Percentiles rank a stretch among this genome's conserved stretches.
Conservation (phyloP, 169 alveolate genomes). For the Plasmodium vivax region DNA sequence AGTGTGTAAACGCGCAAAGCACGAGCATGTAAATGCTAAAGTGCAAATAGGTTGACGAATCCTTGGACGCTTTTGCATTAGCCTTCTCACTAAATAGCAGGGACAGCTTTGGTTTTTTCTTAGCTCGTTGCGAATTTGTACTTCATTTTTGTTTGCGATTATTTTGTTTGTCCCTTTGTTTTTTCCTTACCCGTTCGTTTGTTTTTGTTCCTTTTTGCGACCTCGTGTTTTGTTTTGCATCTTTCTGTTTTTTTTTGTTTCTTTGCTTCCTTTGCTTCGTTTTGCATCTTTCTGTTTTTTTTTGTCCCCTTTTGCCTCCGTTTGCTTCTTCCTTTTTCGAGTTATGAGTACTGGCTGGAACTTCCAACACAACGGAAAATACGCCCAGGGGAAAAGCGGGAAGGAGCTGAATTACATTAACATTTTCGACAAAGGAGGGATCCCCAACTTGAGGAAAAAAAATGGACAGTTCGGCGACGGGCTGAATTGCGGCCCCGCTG, state of each 20-base stretch:
- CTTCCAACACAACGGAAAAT: slow-evolving; percentile 34
- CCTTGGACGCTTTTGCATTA: background rate
- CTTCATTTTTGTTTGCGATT: background rate
- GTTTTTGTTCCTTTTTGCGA: background rate
- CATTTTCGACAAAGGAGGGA: slow-evolving; percentile 2
- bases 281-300: background rate
- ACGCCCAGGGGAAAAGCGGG: slow-evolving; percentile 11
- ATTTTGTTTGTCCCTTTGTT: background rate
- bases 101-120: background rate
- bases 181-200: background rate
- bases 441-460: slow-evolving; percentile 8
- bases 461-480: slow-evolving; percentile 48
- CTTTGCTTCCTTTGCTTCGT: no score
- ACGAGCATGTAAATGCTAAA: background rate
- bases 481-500: slow-evolving; percentile 89
- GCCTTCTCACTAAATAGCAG: background rate
- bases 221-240: background rate
- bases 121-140: background rate
- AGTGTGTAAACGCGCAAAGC: background rate
- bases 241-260: background rate
- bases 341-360: slow-evolving; percentile 77
- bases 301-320: background rate
- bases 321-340: slow-evolving; percentile 9
- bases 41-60: background rate
- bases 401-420: slow-evolving; percentile 26